Evolutionary conservation across 1,284 basidiomycete genomes (phyloP).

Genomic region (Boletus sp.): DNA sequence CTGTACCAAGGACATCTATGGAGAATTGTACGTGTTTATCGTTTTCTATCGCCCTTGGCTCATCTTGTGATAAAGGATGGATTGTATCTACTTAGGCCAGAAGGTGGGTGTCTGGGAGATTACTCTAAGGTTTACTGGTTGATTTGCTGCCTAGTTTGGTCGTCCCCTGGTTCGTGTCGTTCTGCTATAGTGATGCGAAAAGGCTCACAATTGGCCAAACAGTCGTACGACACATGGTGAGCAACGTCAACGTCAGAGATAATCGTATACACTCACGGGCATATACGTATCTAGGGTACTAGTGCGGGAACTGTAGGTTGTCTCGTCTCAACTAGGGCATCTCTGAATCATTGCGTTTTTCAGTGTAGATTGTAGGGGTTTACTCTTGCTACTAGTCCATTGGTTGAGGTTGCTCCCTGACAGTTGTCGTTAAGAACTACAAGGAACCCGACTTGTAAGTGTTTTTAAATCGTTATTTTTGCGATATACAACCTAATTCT

Average conservation of each 20-base stretch:
- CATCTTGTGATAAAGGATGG: slow-evolving; percentile 56
- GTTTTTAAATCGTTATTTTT: not conserved
- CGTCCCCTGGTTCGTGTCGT: slow-evolving; percentile 40
- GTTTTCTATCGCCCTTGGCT: not conserved
- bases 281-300: slow-evolving; percentile 49
- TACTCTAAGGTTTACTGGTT: not conserved
- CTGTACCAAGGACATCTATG: slow-evolving; percentile 76
- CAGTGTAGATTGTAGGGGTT: slow-evolving; percentile 64
- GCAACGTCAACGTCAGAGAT: not conserved
- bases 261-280: not conserved
- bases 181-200: slow-evolving; percentile 8
- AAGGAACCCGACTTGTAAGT: slow-evolving; percentile 73
- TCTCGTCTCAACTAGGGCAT: not conserved
- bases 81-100: slow-evolving; percentile 91
- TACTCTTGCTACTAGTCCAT: not conserved
- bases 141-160: slow-evolving; percentile 37
- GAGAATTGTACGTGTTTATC: slow-evolving; percentile 59
- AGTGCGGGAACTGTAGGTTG: slow-evolving; percentile 69
- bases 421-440: slow-evolving; percentile 64
- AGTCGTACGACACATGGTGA: slow-evolving; percentile 60
- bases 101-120: slow-evolving; percentile 53
- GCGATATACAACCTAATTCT: slow-evolving; percentile 21
- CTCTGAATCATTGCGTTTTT: slow-evolving; percentile 1
- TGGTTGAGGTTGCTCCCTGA: slow-evolving; percentile 5
- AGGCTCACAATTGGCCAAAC: slow-evolving; percentile 10